These are phyloP conservation scores for Diplodia corticola DNA, from an alignment of 2,329 filamentous ascomycete species.

Conservation along the genomic window DNA sequence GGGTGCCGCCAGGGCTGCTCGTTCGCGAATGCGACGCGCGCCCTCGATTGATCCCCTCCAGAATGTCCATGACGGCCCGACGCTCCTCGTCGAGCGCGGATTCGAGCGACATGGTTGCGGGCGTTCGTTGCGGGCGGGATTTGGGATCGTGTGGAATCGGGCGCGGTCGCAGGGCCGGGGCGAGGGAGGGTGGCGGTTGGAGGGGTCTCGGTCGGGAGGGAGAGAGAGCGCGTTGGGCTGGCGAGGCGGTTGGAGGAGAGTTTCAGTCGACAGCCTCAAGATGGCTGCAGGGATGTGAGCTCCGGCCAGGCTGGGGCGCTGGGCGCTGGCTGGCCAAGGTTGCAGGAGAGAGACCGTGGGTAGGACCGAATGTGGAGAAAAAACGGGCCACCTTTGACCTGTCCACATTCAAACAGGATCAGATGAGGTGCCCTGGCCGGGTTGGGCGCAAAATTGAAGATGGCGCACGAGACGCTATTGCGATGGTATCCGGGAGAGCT, in stretches of 20 bases:
- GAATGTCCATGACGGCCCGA: conserved; percentile 67
- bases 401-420: not conserved
- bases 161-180: not conserved
- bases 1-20: conserved; percentile 52
- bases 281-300: conserved; percentile 22
- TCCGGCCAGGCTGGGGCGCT: not conserved
- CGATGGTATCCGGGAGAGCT: conserved; percentile 4
- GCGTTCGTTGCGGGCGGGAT: conserved; percentile 3
- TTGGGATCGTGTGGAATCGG: not conserved
- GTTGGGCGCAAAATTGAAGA: not conserved
- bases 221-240: not conserved
- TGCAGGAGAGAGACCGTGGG: conserved; percentile 14
- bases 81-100: conserved; percentile 76
- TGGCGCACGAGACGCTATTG: not conserved
- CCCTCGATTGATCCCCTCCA: conserved; percentile 52
- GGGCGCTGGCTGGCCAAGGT: conserved; percentile 6
- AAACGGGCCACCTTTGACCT: conserved; percentile 12
- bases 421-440: not conserved
- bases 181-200: not conserved
- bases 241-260: conserved; percentile 17
- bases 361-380: conserved; percentile 23
- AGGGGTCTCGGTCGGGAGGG: not conserved
- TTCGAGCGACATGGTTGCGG: conserved; percentile 69
- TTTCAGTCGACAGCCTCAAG: conserved; percentile 13
- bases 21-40: conserved; percentile 45